Evolutionary conservation across 306 rosid genomes (phyloP).

Genomic region (Alnus glutinosa): DNA sequence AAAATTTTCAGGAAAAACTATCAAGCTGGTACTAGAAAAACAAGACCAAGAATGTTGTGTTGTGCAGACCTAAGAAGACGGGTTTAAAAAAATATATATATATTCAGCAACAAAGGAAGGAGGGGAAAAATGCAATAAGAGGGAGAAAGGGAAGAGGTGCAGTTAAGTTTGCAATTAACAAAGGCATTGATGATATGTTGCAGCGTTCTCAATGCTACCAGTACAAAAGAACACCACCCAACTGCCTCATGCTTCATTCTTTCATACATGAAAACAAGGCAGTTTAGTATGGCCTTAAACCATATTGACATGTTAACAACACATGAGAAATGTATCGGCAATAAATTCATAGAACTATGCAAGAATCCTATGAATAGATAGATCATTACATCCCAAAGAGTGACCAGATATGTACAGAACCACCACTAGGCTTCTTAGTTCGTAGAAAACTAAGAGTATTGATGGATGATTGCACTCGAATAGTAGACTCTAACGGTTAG

Average conservation of each 20-base stretch:
- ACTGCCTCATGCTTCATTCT: background rate
- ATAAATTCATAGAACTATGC: background rate
- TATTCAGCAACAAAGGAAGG: background rate
- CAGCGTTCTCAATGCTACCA: background rate
- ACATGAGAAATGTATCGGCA: background rate
- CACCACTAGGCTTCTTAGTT: background rate
- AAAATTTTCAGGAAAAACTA: conserved; percentile 21
- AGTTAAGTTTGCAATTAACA: background rate
- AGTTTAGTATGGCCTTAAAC: background rate
- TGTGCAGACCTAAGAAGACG: conserved; percentile 1
- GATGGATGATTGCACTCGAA: background rate
- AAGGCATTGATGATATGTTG: background rate
- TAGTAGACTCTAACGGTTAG: background rate
- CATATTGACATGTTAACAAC: background rate
- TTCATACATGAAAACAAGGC: background rate
- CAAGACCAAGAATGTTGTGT: conserved; percentile 19
- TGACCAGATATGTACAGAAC: background rate
- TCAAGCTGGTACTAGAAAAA: conserved; percentile 19
- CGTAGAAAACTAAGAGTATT: background rate
- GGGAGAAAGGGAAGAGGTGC: background rate
- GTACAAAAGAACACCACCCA: background rate
- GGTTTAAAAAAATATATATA: background rate
- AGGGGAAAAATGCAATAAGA: background rate
- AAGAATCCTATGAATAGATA: background rate
- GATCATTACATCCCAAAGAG: background rate